phyloP scores from a whole-genome alignment of 306 rosid species.

The Hippophae gyantsensis region DNA sequence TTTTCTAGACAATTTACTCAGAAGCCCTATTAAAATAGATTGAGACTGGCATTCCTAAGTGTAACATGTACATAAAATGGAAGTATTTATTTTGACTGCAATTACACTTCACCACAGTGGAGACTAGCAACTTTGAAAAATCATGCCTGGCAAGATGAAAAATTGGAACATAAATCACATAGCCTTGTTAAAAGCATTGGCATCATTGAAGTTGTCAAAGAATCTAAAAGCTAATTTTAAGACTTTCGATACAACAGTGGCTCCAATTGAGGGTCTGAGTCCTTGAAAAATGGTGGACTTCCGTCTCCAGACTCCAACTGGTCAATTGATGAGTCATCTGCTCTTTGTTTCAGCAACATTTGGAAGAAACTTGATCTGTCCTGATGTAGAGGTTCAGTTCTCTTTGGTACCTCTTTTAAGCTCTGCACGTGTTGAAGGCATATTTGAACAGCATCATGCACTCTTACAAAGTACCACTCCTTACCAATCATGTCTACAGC shows the following conservation, averaged over 20 bases:
- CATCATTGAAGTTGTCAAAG: not conserved
- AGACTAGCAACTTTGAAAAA: not conserved
- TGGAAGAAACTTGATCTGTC: conserved; percentile 36
- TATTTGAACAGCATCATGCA: conserved; percentile 96
- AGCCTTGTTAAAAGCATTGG: conserved; percentile 11
- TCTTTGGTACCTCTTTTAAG: conserved; percentile 26
- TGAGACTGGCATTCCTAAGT: too few species aligned
- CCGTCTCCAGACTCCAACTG: conserved; percentile 59
- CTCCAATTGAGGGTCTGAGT: conserved; percentile 47
- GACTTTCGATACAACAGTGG: conserved; percentile 55
- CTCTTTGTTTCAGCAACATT: conserved; percentile 35
- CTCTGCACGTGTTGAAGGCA: conserved; percentile 80
- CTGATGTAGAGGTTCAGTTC: conserved; percentile 17
- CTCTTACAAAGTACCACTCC: conserved; percentile 94
- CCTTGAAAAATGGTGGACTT: conserved; percentile 22
- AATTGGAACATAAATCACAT: conserved; percentile 10
- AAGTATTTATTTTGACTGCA: too few species aligned
- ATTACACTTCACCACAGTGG: too few species aligned
- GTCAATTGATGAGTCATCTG: conserved; percentile 34
- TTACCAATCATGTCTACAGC: conserved; percentile 81
- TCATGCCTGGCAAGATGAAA: not conserved
- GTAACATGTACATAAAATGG: too few species aligned
- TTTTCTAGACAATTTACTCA: too few species aligned
- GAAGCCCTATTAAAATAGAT: not conserved
- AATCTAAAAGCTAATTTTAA: conserved; percentile 19